A percentile compares a stretch with the other conserved stretches of the same genome.
Conservation (phyloP, 768 basidiomycete species). For the Coprinopsis strossmayeri region DNA sequence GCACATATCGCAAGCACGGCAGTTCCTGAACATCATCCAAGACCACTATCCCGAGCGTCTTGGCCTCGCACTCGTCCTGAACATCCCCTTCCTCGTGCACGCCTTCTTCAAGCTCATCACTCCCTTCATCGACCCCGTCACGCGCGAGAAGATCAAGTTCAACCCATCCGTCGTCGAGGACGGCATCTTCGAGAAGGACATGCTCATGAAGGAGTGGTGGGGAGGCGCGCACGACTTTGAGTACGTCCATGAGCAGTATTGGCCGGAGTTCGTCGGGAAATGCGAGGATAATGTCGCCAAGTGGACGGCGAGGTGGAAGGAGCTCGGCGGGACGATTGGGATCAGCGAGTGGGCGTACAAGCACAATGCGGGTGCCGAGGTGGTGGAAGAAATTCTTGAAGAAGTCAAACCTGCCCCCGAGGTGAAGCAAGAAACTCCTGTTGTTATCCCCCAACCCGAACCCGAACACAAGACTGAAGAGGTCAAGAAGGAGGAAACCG, state of each 20-base stretch:
- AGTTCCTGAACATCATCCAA: slow-evolving; percentile 62
- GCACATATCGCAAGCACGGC: slow-evolving; percentile 32
- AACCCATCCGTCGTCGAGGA: slow-evolving; percentile 64
- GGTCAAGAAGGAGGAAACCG: too few species aligned
- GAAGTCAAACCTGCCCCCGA: neutral
- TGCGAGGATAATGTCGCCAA: slow-evolving; percentile 41
- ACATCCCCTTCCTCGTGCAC: slow-evolving; percentile 74
- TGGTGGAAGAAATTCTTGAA: neutral
- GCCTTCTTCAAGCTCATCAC: slow-evolving; percentile 73
- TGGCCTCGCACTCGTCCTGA: slow-evolving; percentile 64
- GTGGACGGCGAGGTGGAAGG: slow-evolving; percentile 59
- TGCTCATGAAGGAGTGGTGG: slow-evolving; percentile 68
- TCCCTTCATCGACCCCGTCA: slow-evolving; percentile 81
- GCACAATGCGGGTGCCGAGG: slow-evolving; percentile 10
- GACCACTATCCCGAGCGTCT: slow-evolving; percentile 86
- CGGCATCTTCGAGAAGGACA: slow-evolving; percentile 59
- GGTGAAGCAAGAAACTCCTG: neutral
- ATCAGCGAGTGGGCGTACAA: slow-evolving; percentile 80
- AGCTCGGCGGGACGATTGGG: slow-evolving; percentile 63
- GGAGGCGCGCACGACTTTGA: slow-evolving; percentile 60
- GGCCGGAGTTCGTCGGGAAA: slow-evolving; percentile 55
- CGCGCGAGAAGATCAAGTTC: slow-evolving; percentile 68
- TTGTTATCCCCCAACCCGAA: neutral
- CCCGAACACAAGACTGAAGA: too few species aligned
- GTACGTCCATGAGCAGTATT: slow-evolving; percentile 73